Evolutionary conservation across 2,329 filamentous ascomycete genomes (phyloP), one percentile per base, ranked within the genome.

Genomic region (Aspergillus sp.): DNA sequence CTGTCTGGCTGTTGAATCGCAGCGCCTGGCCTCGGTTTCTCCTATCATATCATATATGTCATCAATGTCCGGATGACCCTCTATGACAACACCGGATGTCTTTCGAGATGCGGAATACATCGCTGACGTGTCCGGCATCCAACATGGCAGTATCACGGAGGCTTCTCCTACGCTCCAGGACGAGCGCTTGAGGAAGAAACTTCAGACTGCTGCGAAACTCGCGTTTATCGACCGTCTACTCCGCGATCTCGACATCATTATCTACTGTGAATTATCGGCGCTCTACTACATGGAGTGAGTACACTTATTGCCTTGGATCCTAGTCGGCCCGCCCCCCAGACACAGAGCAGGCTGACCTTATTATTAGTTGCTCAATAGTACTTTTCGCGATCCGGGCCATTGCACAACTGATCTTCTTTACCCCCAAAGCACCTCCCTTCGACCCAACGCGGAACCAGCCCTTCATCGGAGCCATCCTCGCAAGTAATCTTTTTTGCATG

Each of bases 201-300:
- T 68, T 26, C 73, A 74, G 57, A 66, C 69, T 5, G 68, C 71
- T 24, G 75, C 76, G 54, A 77, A 80, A 63, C 72, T 74, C 22
- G 73, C 75, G 22, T 72, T 81, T 62, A 78, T 87, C 41, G 81
- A 85, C 63, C 78, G 83, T 53, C 68, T 87, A 49, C 75, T 86
- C 59, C 78, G 80, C 55, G 80, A 81, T 64, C 71, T 87, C 43
- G 85, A 88, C 65, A 78, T 84, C 63, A 66, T 85, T 48, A 79
- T 86, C 55, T 87, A 85, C 72, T 81, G 84, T 68, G 77, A 88
- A 74, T 74, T 88, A 58, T 83, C 84, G 38, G 78, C 80, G 7
- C 71, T 86, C 57, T 88, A 88, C 71, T 84, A 87, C 69, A 79
- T 86, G 72, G 85, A 88, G 84, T 86, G 77, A 66, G 81, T 66